Evolutionary conservation across 768 basidiomycete species (phyloP).

Genomic region (Lentinula lateritia): DNA sequence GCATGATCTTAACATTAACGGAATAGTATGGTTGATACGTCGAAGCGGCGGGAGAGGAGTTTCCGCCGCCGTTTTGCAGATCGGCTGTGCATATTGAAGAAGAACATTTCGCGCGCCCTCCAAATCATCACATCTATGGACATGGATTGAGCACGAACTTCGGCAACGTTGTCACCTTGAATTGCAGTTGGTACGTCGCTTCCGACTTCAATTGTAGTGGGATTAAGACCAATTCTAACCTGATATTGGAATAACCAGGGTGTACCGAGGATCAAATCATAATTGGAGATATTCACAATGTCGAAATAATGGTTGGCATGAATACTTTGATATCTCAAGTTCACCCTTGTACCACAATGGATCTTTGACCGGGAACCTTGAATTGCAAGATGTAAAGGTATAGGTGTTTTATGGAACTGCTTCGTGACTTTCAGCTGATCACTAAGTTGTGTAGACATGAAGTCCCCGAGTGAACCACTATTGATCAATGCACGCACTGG

Average conservation of each 20-base stretch:
- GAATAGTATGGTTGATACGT: slow-evolving; percentile 24
- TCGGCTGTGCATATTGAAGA: slow-evolving; percentile 9
- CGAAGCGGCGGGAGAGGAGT: slow-evolving; percentile 18
- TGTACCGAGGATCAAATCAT: slow-evolving; percentile 33
- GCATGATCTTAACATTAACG: too few relatives aligned
- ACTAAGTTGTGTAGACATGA: slow-evolving; percentile 20
- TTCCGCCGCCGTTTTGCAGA: slow-evolving; percentile 7
- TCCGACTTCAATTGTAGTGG: slow-evolving; percentile 11
- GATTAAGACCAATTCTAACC: slow-evolving; percentile 22
- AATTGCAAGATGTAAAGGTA: slow-evolving; percentile 21
- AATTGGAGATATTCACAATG: slow-evolving; percentile 29
- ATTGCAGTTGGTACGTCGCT: slow-evolving; percentile 8
- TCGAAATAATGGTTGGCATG: slow-evolving; percentile 21
- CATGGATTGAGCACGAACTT: slow-evolving; percentile 9
- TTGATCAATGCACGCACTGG: slow-evolving; percentile 10
- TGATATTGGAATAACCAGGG: slow-evolving; percentile 28
- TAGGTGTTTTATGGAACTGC: slow-evolving; percentile 14
- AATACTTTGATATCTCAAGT: slow-evolving; percentile 12
- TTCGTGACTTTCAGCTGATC: slow-evolving; percentile 15
- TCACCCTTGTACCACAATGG: slow-evolving; percentile 9
- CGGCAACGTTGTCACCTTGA: slow-evolving; percentile 12
- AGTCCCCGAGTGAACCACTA: slow-evolving; percentile 22
- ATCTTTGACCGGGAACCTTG: slow-evolving; percentile 23
- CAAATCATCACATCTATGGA: slow-evolving; percentile 4
- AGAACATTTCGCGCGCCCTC: slow-evolving; percentile 9